These are phyloP conservation scores for Maudiozyma serrabonitensis DNA, from an alignment of 805 yeast species.

Conservation along the genomic window DNA sequence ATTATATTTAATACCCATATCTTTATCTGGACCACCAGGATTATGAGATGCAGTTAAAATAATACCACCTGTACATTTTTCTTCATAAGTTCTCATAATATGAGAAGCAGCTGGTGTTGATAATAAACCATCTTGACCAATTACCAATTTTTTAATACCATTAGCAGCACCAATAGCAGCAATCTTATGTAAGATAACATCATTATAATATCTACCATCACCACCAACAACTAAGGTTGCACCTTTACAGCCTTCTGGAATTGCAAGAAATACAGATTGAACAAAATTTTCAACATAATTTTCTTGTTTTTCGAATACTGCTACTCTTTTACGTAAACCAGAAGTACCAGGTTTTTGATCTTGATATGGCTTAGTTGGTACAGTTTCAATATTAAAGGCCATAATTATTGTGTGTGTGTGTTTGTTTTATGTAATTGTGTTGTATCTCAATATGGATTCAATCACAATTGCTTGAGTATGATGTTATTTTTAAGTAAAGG, in stretches of 20 bases:
- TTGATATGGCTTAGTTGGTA: constrained; percentile 63
- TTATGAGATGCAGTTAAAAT: constrained; percentile 95
- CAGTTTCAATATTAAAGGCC: constrained; percentile 22
- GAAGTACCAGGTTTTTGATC: constrained; percentile 99
- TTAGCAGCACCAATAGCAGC: constrained; percentile 83
- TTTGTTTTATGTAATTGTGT: too few species aligned
- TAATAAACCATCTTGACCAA: constrained; percentile 81
- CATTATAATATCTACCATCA: constrained; percentile 91
- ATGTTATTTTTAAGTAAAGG: too few species aligned
- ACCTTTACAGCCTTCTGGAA: constrained; percentile 80
- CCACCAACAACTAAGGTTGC: constrained; percentile 90
- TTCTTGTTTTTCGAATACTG: constrained; percentile 59
- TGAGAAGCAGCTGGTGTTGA: constrained; percentile 99
- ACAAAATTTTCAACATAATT: constrained; percentile 90
- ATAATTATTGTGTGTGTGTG: constrained; percentile 1
- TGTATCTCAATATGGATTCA: too few species aligned
- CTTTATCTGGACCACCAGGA: constrained; percentile 93
- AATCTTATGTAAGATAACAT: constrained; percentile 69
- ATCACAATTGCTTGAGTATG: too few species aligned
- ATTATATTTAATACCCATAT: constrained; percentile 93
- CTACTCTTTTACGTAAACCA: constrained; percentile 86
- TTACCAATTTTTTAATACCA: constrained; percentile 73
- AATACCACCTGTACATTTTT: constrained; percentile 81
- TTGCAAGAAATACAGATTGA: constrained; percentile 74
- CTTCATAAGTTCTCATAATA: constrained; percentile 59